Percentiles rank a stretch among this genome's conserved stretches.
These are phyloP conservation scores for Mycena haematopus DNA, from an alignment of 768 basidiomycete species.

Conservation along the genomic window DNA sequence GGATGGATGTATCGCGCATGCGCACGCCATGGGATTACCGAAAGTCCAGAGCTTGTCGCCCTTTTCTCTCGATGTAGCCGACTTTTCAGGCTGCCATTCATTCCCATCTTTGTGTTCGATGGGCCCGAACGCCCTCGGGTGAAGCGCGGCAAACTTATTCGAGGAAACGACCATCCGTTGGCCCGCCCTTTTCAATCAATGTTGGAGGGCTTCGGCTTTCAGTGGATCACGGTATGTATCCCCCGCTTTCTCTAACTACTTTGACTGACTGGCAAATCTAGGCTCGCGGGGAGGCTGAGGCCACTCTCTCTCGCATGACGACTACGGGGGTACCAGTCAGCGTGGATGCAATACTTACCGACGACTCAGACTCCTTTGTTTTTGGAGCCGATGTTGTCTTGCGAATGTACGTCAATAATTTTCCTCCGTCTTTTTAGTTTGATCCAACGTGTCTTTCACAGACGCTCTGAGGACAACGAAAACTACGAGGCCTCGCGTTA, in stretches of 20 bases:
- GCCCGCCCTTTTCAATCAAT: conserved; percentile 37
- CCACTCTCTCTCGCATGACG: conserved; percentile 54
- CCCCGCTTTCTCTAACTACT: too few species aligned
- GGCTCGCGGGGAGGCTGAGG: too few species aligned
- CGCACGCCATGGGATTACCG: conserved; percentile 41
- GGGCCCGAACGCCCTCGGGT: conserved; percentile 46
- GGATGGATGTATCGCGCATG: conserved; percentile 24
- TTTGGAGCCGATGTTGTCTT: conserved; percentile 54
- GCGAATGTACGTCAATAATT: conserved; percentile 8
- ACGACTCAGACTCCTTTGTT: conserved; percentile 56
- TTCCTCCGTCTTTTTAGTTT: not conserved
- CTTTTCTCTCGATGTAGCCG: conserved; percentile 50
- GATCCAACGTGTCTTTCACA: conserved; percentile 35
- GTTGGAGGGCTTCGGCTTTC: conserved; percentile 51
- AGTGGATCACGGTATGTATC: conserved; percentile 35
- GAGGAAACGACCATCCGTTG: conserved; percentile 36
- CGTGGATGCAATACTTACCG: conserved; percentile 56
- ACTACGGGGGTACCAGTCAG: conserved; percentile 35
- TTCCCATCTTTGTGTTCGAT: conserved; percentile 57
- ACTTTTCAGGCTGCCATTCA: conserved; percentile 45
- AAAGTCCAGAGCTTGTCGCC: conserved; percentile 49
- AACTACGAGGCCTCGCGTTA: conserved; percentile 50
- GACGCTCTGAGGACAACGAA: conserved; percentile 52
- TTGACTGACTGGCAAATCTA: too few species aligned
- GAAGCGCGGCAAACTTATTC: conserved; percentile 45